Conservation (phyloP, 257 asterid genomes). For the Capsicum pubescens region DNA sequence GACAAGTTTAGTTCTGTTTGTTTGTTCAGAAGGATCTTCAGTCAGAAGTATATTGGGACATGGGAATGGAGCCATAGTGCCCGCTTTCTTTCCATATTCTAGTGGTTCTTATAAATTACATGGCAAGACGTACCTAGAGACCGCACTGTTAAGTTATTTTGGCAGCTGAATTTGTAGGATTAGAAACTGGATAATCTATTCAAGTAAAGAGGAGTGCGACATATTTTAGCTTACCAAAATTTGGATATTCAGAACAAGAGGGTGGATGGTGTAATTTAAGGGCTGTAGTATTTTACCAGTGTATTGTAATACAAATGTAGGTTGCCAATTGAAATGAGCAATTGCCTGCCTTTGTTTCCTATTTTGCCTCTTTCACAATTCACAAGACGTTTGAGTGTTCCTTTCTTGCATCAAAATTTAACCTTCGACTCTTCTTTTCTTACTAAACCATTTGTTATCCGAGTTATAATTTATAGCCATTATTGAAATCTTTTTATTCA, state of each 20-base stretch:
- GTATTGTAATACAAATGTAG: conserved; percentile 5
- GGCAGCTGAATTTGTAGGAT: conserved; percentile 20
- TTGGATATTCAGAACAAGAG: conserved; percentile 4
- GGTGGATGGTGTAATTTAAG: background rate
- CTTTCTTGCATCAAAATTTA: conserved; percentile 19
- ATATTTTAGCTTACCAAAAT: background rate
- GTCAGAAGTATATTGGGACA: background rate
- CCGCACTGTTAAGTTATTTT: background rate
- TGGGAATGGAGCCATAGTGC: background rate
- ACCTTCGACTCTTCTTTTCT: conserved; percentile 1
- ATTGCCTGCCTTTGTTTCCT: conserved; percentile 14
- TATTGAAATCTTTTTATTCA: background rate
- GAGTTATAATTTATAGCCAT: conserved; percentile 7
- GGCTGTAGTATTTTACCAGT: background rate
- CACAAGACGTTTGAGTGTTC: background rate
- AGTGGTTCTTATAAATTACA: conserved; percentile 2
- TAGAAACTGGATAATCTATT: background rate
- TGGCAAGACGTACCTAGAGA: conserved; percentile 6
- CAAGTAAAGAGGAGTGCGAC: background rate
- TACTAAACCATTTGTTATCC: conserved; percentile 9
- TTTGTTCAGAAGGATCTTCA: background rate
- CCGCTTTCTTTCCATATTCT: background rate
- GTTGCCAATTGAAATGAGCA: conserved; percentile 27
- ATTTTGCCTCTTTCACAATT: background rate
- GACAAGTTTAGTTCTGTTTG: background rate